Evolutionary conservation across 2,329 filamentous ascomycete genomes (phyloP).

Genomic region (Endothia cerciana): DNA sequence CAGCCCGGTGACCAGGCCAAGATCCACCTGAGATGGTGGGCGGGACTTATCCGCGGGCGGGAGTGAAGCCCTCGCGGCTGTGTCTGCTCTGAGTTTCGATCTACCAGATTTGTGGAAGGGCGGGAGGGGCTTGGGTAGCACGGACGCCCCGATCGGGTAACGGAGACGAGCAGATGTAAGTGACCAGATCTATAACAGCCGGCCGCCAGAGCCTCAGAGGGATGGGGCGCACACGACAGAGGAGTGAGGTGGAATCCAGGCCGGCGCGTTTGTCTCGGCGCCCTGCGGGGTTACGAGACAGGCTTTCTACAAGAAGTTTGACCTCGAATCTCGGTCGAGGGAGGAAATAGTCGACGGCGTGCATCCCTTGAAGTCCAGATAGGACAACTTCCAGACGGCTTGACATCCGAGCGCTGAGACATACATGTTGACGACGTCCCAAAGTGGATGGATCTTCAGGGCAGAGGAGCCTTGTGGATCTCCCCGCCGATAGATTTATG

Average conservation of each 20-base stretch:
- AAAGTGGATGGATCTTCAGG: background rate
- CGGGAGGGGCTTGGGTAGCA: background rate
- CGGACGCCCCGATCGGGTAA: background rate
- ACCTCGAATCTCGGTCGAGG: constrained; percentile 1
- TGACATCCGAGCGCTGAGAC: constrained; percentile 7
- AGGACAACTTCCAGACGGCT: no score
- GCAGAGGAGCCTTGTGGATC: no score
- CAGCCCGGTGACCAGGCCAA: background rate
- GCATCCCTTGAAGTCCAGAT: background rate
- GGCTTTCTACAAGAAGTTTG: background rate
- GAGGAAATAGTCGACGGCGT: background rate
- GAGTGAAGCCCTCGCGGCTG: background rate
- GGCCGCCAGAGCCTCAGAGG: background rate
- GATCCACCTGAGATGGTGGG: background rate
- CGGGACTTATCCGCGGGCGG: background rate
- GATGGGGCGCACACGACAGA: background rate
- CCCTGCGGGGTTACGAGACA: constrained; percentile 7
- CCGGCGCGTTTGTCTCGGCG: constrained; percentile 2
- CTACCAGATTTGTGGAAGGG: background rate
- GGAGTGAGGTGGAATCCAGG: constrained; percentile 2
- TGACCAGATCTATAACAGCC: background rate
- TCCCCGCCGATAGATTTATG: no score
- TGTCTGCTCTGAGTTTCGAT: background rate
- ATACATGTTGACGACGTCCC: background rate
- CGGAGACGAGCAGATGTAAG: background rate